Conservation (phyloP, 495 filamentous ascomycete genomes). For the Talaromyces ruber region DNA sequence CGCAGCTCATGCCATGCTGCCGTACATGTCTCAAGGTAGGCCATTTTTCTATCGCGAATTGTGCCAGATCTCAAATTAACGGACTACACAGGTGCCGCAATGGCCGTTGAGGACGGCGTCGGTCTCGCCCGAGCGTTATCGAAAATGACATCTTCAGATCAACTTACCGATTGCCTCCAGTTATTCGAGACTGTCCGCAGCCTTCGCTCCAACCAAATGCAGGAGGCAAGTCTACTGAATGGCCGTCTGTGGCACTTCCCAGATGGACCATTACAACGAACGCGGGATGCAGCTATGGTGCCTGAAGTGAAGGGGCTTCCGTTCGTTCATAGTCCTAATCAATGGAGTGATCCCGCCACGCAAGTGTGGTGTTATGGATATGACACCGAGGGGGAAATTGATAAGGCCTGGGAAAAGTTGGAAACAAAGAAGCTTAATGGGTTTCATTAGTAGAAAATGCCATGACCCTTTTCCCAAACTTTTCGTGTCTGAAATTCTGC, state of each 20-base stretch:
- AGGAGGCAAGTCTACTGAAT: constrained; percentile 27
- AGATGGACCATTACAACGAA: constrained; percentile 33
- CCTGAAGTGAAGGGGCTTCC: constrained; percentile 12
- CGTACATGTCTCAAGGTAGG: constrained; percentile 37
- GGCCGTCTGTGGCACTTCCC: constrained; percentile 35
- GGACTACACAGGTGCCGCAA: constrained; percentile 28
- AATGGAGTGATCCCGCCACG: constrained; percentile 39
- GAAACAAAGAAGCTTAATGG: neutral
- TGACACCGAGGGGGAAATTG: constrained; percentile 30
- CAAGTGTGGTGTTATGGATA: constrained; percentile 39
- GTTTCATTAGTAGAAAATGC: too few relatives aligned
- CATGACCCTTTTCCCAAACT: too few relatives aligned
- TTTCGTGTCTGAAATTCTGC: too few relatives aligned
- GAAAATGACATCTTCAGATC: constrained; percentile 6
- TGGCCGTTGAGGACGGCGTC: constrained; percentile 33
- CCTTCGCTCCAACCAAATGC: constrained; percentile 19
- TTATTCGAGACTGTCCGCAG: constrained; percentile 23
- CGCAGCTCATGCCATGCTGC: constrained; percentile 44
- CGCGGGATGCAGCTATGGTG: constrained; percentile 32
- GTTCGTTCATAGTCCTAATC: constrained; percentile 33
- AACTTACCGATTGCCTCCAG: constrained; percentile 10
- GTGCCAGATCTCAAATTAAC: neutral
- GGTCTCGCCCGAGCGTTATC: constrained; percentile 19
- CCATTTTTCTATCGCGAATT: neutral
- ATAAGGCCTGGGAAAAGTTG: constrained; percentile 13